Evolutionary conservation across 805 yeast genomes (phyloP).

Genomic region (Metschnikowia peoriensis): DNA sequence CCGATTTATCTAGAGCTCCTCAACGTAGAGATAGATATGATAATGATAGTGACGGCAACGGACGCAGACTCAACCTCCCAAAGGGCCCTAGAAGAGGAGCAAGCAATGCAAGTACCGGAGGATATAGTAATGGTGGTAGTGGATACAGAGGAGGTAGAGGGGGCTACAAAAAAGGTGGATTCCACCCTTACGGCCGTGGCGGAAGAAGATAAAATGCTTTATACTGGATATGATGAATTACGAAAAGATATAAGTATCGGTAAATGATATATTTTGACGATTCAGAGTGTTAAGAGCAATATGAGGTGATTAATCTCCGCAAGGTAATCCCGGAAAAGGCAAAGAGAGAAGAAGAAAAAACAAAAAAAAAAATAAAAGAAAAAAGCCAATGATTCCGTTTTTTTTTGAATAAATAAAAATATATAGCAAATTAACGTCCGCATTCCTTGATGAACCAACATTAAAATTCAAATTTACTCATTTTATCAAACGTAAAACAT

Average conservation of each 20-base stretch:
- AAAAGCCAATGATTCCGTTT: no score
- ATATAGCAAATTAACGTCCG: no score
- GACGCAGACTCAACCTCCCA: constrained; percentile 37
- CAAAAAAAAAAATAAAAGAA: no score
- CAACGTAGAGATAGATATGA: constrained; percentile 8
- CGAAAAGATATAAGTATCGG: neutral
- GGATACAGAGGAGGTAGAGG: constrained; percentile 32
- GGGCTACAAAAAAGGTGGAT: constrained; percentile 27
- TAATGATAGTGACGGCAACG: constrained; percentile 12
- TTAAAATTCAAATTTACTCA: neutral
- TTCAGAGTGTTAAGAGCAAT: no score
- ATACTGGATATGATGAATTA: no score
- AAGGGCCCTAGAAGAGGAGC: constrained; percentile 48
- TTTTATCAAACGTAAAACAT: neutral
- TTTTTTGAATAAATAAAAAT: no score
- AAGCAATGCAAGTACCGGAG: constrained; percentile 20
- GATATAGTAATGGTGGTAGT: constrained; percentile 20
- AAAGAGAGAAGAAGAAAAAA: no score
- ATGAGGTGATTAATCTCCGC: no score
- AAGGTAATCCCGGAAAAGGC: no score
- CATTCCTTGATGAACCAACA: no score
- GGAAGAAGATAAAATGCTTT: constrained; percentile 24
- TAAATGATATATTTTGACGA: no score
- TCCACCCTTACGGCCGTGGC: constrained; percentile 47
- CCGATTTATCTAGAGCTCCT: constrained; percentile 11